phyloP scores from a whole-genome alignment of 306 rosid species.

The Fagus crenata region DNA sequence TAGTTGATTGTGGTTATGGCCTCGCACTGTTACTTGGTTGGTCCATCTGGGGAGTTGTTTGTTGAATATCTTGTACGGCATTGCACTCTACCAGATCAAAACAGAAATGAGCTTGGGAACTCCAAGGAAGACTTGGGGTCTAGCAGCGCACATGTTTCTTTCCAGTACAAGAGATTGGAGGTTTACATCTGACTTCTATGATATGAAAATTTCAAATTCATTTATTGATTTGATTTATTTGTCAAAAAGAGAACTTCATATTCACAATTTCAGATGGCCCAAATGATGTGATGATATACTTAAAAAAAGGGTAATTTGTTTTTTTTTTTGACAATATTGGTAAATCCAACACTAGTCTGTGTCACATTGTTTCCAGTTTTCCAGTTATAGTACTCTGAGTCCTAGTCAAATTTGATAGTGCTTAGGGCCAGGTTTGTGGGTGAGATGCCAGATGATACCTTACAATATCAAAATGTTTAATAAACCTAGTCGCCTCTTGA shows the following conservation, averaged over 20 bases:
- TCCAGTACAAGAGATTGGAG: conserved; percentile 67
- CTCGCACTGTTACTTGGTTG: conserved; percentile 91
- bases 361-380: not conserved
- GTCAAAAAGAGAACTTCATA: not conserved
- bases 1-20: conserved; percentile 98
- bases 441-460: not conserved
- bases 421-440: conserved; percentile 15
- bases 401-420: not conserved
- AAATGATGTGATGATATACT: not conserved
- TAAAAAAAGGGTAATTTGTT: not conserved
- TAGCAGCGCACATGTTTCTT: conserved; percentile 41
- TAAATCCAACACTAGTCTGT: not conserved
- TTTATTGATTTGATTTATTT: conserved; percentile 6
- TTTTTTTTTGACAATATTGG: not conserved
- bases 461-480: conserved; percentile 1
- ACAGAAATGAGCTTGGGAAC: conserved; percentile 46
- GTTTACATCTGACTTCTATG: conserved; percentile 37
- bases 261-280: conserved; percentile 6
- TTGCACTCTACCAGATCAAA: conserved; percentile 67
- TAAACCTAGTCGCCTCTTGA: conserved; percentile 12
- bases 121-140: conserved; percentile 40
- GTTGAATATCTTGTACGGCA: conserved; percentile 87
- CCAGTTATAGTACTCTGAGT: not conserved
- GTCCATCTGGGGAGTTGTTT: conserved; percentile 89
- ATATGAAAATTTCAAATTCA: conserved; percentile 8